These are phyloP conservation scores for Spizellomyces sp. DNA, from an alignment of 192 early-diverging fungal genomes.

Conservation along the genomic window DNA sequence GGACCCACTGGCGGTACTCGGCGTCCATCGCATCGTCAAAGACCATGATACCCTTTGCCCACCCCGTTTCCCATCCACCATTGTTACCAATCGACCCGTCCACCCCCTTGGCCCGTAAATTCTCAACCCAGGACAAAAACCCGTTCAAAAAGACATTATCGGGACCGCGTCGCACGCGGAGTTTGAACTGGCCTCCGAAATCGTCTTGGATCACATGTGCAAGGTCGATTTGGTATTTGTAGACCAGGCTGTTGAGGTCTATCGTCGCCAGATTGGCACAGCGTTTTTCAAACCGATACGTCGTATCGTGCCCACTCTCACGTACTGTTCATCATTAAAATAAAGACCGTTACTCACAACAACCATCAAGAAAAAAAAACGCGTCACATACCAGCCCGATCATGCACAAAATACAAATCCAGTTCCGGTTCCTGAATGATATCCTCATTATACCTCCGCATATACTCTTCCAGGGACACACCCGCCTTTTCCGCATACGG, in stretches of 20 bases:
- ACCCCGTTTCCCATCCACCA: conserved; percentile 51
- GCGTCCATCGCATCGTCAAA: conserved; percentile 40
- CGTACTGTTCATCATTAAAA: conserved; percentile 59
- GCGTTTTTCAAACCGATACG: conserved; percentile 87
- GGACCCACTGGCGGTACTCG: conserved; percentile 27
- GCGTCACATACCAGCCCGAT: conserved; percentile 68
- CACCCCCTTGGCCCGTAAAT: conserved; percentile 36
- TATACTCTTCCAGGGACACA: conserved; percentile 67
- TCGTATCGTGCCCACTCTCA: conserved; percentile 96
- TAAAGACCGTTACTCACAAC: not conserved
- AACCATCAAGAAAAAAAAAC: not conserved
- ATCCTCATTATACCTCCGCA: conserved; percentile 68
- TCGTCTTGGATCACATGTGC: conserved; percentile 65
- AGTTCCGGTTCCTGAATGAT: conserved; percentile 77
- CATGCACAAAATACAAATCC: conserved; percentile 96
- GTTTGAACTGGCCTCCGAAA: conserved; percentile 46
- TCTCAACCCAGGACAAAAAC: conserved; percentile 42
- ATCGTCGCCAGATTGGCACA: conserved; percentile 92
- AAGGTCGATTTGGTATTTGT: conserved; percentile 95
- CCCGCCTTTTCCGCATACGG: conserved; percentile 74
- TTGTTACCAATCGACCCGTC: conserved; percentile 37
- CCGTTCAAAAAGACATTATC: conserved; percentile 38
- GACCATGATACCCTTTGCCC: conserved; percentile 56
- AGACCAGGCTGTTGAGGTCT: conserved; percentile 90
- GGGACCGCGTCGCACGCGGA: conserved; percentile 49